Evolutionary conservation across 164 flowering plant genomes (phyloP).

Genomic region (Cinnamomum micranthum): DNA sequence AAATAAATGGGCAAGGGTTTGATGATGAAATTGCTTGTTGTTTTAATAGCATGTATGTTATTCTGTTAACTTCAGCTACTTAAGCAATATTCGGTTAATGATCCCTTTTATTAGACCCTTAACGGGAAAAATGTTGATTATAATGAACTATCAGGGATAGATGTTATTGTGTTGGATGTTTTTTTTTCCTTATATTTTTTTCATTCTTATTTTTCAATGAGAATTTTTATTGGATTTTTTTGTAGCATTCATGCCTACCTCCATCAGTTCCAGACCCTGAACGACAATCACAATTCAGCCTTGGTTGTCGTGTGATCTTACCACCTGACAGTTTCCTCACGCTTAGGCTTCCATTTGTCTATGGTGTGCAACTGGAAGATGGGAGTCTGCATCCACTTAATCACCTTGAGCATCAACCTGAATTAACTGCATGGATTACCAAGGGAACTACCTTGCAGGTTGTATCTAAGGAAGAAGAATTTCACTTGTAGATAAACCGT

Average conservation of each 20-base stretch:
- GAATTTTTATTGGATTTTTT: conserved; percentile 3
- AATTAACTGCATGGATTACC: conserved; percentile 72
- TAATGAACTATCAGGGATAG: not conserved
- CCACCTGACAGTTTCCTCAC: conserved; percentile 89
- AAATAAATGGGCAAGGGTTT: too few species aligned
- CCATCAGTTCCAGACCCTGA: conserved; percentile 42
- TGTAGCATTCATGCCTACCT: conserved; percentile 71
- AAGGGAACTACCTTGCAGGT: conserved; percentile 65
- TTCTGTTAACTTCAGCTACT: too few species aligned
- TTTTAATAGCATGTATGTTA: too few species aligned
- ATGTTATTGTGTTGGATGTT: too few species aligned
- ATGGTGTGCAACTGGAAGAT: conserved; percentile 70
- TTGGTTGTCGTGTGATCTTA: conserved; percentile 67
- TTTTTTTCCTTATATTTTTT: too few species aligned
- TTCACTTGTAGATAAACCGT: conserved; percentile 8
- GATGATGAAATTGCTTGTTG: too few species aligned
- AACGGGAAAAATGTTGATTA: not conserved
- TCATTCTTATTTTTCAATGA: too few species aligned
- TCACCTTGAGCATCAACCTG: conserved; percentile 65
- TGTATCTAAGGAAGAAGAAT: conserved; percentile 42
- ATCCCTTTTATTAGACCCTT: not conserved
- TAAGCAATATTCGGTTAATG: not conserved
- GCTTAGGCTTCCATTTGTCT: conserved; percentile 79
- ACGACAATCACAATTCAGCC: conserved; percentile 58
- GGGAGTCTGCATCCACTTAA: conserved; percentile 55